phyloP scores from a whole-genome alignment of 352 stramenopile species.

The Phytophthora ohioensis region DNA sequence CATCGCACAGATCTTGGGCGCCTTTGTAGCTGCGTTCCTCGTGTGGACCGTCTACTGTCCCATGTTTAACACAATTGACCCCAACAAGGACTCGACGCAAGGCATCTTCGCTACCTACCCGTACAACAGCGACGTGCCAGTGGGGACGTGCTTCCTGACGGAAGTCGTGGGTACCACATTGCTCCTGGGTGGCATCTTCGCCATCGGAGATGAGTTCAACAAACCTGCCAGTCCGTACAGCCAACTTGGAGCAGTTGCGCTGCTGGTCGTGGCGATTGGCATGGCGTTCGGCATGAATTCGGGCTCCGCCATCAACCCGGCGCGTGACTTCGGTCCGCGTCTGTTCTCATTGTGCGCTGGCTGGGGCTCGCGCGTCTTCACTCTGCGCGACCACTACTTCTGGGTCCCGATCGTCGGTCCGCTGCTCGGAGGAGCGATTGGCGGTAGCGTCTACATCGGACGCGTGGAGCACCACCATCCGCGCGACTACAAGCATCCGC shows the following conservation, averaged over 20 bases:
- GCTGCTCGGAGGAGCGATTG: slow-evolving; percentile 39
- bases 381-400: slow-evolving; percentile 44
- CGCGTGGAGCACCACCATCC: slow-evolving; percentile 53
- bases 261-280: slow-evolving; percentile 59
- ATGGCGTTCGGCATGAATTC: slow-evolving; percentile 77
- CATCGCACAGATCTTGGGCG: slow-evolving; percentile 50
- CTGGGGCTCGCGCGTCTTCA: slow-evolving; percentile 53
- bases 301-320: slow-evolving; percentile 66
- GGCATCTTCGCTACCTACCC: slow-evolving; percentile 56
- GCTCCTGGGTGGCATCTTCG: slow-evolving; percentile 55
- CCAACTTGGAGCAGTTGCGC: slow-evolving; percentile 43
- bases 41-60: slow-evolving; percentile 61
- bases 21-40: slow-evolving; percentile 47
- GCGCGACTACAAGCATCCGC: slow-evolving; percentile 43
- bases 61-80: slow-evolving; percentile 53
- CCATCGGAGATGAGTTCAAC: slow-evolving; percentile 56
- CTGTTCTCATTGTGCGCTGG: slow-evolving; percentile 47
- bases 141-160: slow-evolving; percentile 52
- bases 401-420: slow-evolving; percentile 40
- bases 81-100: slow-evolving; percentile 39
- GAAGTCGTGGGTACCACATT: slow-evolving; percentile 59
- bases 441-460: slow-evolving; percentile 41
- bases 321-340: slow-evolving; percentile 50
- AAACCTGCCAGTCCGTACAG: slow-evolving; percentile 44
- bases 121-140: slow-evolving; percentile 18